Evolutionary conservation across 2,329 filamentous ascomycete genomes (phyloP).

Genomic region (Dryadomyces quercivorus): DNA sequence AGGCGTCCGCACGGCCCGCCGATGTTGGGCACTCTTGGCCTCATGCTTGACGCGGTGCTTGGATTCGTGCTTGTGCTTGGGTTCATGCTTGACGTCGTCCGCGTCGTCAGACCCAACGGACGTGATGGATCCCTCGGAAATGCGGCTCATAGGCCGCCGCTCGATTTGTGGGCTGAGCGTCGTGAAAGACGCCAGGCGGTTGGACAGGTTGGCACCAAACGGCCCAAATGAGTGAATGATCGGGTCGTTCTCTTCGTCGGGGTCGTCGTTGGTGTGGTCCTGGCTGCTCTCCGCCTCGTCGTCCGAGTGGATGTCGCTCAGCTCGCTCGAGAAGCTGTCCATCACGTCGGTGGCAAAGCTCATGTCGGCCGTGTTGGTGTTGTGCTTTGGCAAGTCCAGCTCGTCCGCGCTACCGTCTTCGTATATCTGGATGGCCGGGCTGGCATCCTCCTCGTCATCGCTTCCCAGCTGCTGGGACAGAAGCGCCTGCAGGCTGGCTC

Average conservation of each 20-base stretch:
- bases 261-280: slow-evolving; percentile 63
- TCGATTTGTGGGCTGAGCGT: slow-evolving; percentile 49
- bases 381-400: slow-evolving; percentile 27
- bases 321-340: slow-evolving; percentile 45
- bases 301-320: slow-evolving; percentile 33
- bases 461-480: slow-evolving; percentile 22
- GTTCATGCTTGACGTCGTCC: background rate
- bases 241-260: slow-evolving; percentile 89
- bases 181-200: slow-evolving; percentile 66
- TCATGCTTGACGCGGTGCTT: background rate
- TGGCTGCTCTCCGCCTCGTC: slow-evolving; percentile 62
- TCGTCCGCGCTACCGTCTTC: slow-evolving; percentile 56
- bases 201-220: slow-evolving; percentile 75
- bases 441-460: slow-evolving; percentile 16
- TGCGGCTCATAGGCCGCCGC: slow-evolving; percentile 7
- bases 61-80: background rate
- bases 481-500: slow-evolving; percentile 29
- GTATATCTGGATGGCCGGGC: slow-evolving; percentile 52
- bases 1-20: background rate
- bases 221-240: slow-evolving; percentile 86
- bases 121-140: slow-evolving; percentile 11
- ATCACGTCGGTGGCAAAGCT: slow-evolving; percentile 39
- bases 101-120: slow-evolving; percentile 5
- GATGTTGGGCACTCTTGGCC: background rate
- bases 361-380: slow-evolving; percentile 17